Base-by-base conservation (phyloP, 345 rosid species). In the Odontarrhena argentea region DNA sequence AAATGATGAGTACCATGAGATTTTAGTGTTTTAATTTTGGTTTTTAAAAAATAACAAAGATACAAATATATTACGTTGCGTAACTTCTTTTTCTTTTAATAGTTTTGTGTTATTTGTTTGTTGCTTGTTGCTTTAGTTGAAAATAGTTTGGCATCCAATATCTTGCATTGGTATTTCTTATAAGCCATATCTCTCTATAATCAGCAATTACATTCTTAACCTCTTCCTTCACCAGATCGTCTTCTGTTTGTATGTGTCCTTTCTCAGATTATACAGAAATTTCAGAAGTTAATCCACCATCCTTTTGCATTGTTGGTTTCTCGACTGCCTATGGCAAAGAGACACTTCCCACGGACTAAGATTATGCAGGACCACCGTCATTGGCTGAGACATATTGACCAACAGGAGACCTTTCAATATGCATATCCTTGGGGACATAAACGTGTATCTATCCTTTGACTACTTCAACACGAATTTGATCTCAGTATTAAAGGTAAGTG, bases 331-430 rank as follows among this genome's bases (percentile, higher is more conserved):
- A 73, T 68, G 79, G 86, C 78, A 86, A 76, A 46, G 76, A 63
- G 68, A 75, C 81, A 67, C 69, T 86, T 40, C 84, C 91, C 60
- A 62, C 62, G 41, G 86, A 63, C 32, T 81, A 88, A 49, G 82
- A 76, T 69, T 80, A 87, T 71, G 67, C 77, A 75, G 62, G 69
- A 62, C 76, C 81, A 37, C 72, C 73, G 75, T 87, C 85, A 77
- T 49, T 74, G 55, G 74, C 70, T 52, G 77, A 74, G 46, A 66
- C 32, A 76, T 72, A 80, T 75, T 63, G 80, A 44, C 75, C 82
- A 66, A 85, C 82, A 74, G 69, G 83, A 74, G 79, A 85, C 74
- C 95, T 91, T 78, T 88, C 98, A 15, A 93, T 82, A 58, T 85
- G 94, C 97, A 90, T 84, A n/a, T n/a, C n/a, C n/a, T n/a, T n/a